Conservation (phyloP, 2,329 filamentous ascomycete species). For the Xylaria sp. region DNA sequence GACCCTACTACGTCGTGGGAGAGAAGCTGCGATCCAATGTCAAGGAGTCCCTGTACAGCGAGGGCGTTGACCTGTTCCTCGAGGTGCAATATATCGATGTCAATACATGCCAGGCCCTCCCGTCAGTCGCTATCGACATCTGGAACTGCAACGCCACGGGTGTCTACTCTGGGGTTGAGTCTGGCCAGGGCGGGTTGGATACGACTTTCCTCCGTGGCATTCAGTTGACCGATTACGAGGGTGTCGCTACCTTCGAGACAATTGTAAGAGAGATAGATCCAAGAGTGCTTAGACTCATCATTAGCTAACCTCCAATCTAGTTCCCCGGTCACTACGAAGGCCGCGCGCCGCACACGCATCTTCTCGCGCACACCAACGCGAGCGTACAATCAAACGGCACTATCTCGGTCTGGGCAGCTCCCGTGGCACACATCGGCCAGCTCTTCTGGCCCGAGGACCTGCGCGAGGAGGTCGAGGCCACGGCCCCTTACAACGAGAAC, state of each 20-base stretch:
- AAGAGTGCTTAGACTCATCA: background rate
- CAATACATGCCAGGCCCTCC: conserved; percentile 59
- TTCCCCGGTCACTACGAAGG: conserved; percentile 58
- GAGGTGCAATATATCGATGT: conserved; percentile 60
- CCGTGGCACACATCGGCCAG: conserved; percentile 50
- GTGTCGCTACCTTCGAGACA: conserved; percentile 60
- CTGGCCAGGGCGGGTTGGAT: conserved; percentile 51
- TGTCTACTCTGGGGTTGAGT: conserved; percentile 53
- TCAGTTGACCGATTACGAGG: conserved; percentile 58
- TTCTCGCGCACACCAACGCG: conserved; percentile 49
- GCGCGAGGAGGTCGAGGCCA: conserved; percentile 47
- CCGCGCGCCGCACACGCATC: conserved; percentile 56
- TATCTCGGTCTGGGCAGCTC: conserved; percentile 46
- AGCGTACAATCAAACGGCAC: conserved; percentile 48
- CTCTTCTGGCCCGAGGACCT: conserved; percentile 50
- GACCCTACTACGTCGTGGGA: conserved; percentile 59
- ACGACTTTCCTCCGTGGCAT: conserved; percentile 62
- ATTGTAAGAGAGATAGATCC: conserved; percentile 40
- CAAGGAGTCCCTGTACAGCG: conserved; percentile 53
- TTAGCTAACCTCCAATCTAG: conserved; percentile 30
- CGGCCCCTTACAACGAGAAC: conserved; percentile 48
- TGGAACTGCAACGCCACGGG: conserved; percentile 58
- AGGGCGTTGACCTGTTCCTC: conserved; percentile 57
- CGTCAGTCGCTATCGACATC: conserved; percentile 56
- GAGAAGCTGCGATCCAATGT: conserved; percentile 59